A percentile compares a stretch with the other conserved stretches of the same genome.
Conservation (phyloP, 2,329 filamentous ascomycete species). For the Colletotrichum musicola region DNA sequence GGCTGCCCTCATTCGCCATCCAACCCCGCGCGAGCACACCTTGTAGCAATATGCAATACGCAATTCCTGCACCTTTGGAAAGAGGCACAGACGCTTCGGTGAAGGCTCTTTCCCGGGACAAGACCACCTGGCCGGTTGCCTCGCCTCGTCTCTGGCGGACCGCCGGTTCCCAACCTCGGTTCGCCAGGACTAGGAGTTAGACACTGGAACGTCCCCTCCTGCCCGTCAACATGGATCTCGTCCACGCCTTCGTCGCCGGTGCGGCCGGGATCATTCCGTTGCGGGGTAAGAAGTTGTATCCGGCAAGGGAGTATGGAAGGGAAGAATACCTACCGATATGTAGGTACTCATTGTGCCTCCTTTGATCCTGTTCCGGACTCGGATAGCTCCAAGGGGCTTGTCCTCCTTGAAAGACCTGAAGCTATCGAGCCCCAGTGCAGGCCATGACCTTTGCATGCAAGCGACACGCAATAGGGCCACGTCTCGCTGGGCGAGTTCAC, state of each 20-base stretch:
- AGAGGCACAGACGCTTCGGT: conserved; percentile 31
- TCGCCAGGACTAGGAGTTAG: conserved; percentile 24
- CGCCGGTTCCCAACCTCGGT: conserved; percentile 1
- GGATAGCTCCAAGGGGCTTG: too few species aligned
- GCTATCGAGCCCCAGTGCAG: too few species aligned
- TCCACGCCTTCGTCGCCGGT: not conserved
- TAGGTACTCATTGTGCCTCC: not conserved
- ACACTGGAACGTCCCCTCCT: conserved; percentile 23
- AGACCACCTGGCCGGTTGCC: conserved; percentile 18
- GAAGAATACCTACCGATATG: not conserved
- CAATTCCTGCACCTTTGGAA: conserved; percentile 7
- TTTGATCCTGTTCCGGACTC: too few species aligned
- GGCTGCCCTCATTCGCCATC: conserved; percentile 26
- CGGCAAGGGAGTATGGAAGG: not conserved
- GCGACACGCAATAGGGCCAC: too few species aligned
- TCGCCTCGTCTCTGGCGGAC: conserved; percentile 30
- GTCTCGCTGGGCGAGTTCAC: too few species aligned
- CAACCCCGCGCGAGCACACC: conserved; percentile 18
- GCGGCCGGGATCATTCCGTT: not conserved
- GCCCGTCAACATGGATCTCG: conserved; percentile 7
- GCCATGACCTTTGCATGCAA: too few species aligned
- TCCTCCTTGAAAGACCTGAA: too few species aligned
- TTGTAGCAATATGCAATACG: not conserved
- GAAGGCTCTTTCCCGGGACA: conserved; percentile 4
- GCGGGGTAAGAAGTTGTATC: conserved; percentile 11